A percentile compares a stretch with the other conserved stretches of the same genome.
Conservation (phyloP, 208 protist genomes). For the Tritrichomonas foetus region DNA sequence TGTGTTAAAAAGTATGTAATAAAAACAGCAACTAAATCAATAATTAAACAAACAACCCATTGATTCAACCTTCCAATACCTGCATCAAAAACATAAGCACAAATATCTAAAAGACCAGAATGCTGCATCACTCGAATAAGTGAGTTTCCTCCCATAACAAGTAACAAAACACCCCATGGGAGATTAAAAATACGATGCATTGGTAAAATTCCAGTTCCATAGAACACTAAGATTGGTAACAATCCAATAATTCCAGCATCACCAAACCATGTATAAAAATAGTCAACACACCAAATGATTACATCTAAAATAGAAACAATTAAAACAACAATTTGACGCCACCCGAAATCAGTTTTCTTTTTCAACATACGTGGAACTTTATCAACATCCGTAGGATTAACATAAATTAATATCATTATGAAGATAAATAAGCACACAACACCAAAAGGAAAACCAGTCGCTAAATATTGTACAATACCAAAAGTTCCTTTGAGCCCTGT, state of each 20-base stretch:
- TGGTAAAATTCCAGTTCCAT: background rate
- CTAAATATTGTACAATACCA: background rate
- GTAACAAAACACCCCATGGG: background rate
- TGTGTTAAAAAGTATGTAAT: background rate
- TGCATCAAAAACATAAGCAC: background rate
- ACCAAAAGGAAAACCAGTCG: background rate
- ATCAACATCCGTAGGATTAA: background rate
- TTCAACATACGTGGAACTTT: background rate
- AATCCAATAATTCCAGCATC: background rate
- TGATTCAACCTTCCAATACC: background rate
- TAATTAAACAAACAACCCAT: background rate
- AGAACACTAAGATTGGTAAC: background rate
- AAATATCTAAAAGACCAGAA: background rate
- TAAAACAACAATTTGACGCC: background rate
- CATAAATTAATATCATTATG: background rate
- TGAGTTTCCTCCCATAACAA: conserved; percentile 13
- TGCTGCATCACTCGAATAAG: background rate
- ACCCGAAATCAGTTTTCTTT: background rate
- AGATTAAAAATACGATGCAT: background rate
- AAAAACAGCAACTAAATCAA: background rate
- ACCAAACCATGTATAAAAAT: background rate
- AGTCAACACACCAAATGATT: background rate
- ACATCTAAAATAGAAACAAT: background rate
- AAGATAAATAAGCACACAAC: background rate
- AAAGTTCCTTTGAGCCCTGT: background rate